A percentile compares a stretch with the other conserved stretches of the same genome.
phyloP scores from a whole-genome alignment of 2,329 filamentous ascomycete genomes.

The Aspergillus transmontanensis region DNA sequence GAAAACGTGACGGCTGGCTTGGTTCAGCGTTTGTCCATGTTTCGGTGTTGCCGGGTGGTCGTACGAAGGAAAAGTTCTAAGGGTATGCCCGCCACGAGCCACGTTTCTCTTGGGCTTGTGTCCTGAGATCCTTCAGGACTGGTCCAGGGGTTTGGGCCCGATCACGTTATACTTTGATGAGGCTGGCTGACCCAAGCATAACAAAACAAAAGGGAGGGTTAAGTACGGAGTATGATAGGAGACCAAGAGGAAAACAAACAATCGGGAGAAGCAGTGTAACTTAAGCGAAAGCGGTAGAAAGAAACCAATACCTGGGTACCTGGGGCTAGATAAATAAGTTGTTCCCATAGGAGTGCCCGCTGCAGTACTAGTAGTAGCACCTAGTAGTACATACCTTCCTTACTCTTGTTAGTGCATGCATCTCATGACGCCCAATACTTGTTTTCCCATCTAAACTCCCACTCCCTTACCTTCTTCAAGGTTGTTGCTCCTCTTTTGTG shows the following conservation, averaged over 20 bases:
- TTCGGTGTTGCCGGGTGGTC: conserved; percentile 1
- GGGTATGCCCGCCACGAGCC: conserved; percentile 5
- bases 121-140: conserved; percentile 5
- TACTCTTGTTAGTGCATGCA: background rate
- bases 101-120: conserved; percentile 10
- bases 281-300: background rate
- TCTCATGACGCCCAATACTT: background rate
- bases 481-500: background rate
- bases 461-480: background rate
- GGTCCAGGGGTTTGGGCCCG: conserved; percentile 8
- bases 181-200: background rate
- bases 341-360: background rate
- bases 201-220: background rate
- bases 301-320: background rate
- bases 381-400: background rate
- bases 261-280: background rate
- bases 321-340: background rate
- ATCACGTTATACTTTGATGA: conserved; percentile 5
- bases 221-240: too few species aligned
- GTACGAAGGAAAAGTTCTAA: background rate
- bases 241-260: background rate
- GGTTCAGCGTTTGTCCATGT: background rate
- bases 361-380: background rate
- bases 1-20: background rate
- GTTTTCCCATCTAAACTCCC: background rate